Base-by-base conservation (phyloP, 305 asterid species). In the Fraxinus nigra region DNA sequence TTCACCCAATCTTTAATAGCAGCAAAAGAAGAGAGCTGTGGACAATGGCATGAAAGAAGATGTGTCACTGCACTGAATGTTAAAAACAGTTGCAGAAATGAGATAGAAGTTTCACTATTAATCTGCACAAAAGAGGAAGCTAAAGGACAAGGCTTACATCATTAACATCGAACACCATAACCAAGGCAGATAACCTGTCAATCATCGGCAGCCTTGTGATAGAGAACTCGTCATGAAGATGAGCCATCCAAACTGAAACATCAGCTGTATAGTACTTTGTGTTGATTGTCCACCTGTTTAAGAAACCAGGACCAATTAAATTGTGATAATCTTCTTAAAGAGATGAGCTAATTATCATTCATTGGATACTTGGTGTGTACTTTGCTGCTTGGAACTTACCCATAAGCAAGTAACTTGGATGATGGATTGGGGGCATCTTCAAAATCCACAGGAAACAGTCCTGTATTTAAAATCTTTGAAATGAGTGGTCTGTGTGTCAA, bases 221-320 rank as follows among this genome's bases (percentile, higher is more conserved):
- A 0, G 93, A 89, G 16, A 91, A 85, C 22, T 85, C 92, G 48
- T 90, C 92, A 61, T 82, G 84, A 78, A 94, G 94, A 90, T 93
- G 92, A 80, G 90, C 92, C 85, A 88, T 87, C 97, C 98, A 93
- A 46, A 96, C 78, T 75, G 94, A 87, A 85, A 92, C 94, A 86
- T 96, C 99, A 79, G 94, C 98, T 4, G 89, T 85, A 76, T 96
- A 96, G 79, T 96, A 96, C 85, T 94, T 96, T 35, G 98, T 96
- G 90, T 92, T 85, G 92, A 96, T 96, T 65, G 93, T 87, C 98
- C 98, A 96, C 89, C 99, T 94, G 86, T 76, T 67, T 74, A 84
- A 63, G 77, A 75, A 87, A 76, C 78, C 82, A 84, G 16, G 78
- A 78, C 72, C 80, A 80, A 48, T 80, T 51, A 32, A 67, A 78